Evolutionary conservation across 345 rosid species (phyloP), one percentile per base, ranked within the genome.

Genomic region (Eucalyptus camaldulensis): DNA sequence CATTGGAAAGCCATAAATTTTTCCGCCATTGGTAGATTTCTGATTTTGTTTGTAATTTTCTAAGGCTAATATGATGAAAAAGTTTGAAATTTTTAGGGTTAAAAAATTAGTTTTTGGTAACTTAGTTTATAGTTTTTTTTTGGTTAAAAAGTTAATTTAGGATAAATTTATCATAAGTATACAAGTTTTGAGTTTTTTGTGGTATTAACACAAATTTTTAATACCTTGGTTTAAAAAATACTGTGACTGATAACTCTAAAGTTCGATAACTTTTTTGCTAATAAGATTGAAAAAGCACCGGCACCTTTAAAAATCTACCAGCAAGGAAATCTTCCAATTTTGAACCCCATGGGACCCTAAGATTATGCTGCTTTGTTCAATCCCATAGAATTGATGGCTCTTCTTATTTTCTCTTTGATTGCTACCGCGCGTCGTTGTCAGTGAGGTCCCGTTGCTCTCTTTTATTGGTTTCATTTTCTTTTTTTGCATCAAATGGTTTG

Each of bases 161-260:
- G 6, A 40, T 40, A 40, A 53, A 53, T 53, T 7, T 53, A 53
- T 53, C 5, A 19, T 0, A 2, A 0, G 0, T 19, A 19, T 53
- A 53, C 0, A 1, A 19, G 0, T 19, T 53, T 53, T 0, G 0
- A 2, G 0, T 17, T 53, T 53, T 53, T 53, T 8, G 10, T 53
- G 5, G 1, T 53, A 4, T 49, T 49, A 5, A 49, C 15, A 49
- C 1, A 51, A 51, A 17, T 51, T 51, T 51, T 0, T 51, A 17
- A 17, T 21, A 54, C 1, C 27, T 54, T 22, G 12, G 0, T 54
- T 21, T 54, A 22, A 22, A 65, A 65, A 69, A 31, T n/a, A 72
- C 6, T 10, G 3, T 10, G 45, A 19, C 14, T 2, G 19, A 14
- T 65, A 14, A n/a, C 72, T 65, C 37, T 31, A 65, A 65, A 5